phyloP scores from a whole-genome alignment of 2,329 filamentous ascomycete species.

The Penicillium sp. region DNA sequence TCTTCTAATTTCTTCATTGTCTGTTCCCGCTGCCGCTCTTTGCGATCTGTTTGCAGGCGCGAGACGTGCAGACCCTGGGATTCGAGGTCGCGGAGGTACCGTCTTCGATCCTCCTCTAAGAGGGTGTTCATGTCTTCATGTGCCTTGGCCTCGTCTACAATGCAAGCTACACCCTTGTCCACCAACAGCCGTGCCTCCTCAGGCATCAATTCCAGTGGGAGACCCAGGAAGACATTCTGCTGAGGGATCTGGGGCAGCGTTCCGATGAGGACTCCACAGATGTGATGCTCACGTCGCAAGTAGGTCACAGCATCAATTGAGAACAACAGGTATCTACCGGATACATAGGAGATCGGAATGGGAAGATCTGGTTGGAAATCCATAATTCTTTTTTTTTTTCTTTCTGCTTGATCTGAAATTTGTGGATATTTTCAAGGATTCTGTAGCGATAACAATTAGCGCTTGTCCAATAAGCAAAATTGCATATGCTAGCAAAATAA shows the following conservation, averaged over 20 bases:
- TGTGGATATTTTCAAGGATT: constrained; percentile 16
- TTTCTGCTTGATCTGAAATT: constrained; percentile 7
- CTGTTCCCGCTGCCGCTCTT: constrained; percentile 51
- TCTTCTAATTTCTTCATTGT: constrained; percentile 52
- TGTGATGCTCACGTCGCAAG: constrained; percentile 75
- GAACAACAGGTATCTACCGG: constrained; percentile 83
- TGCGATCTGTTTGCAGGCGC: constrained; percentile 46
- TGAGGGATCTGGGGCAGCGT: constrained; percentile 89
- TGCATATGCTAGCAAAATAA: not conserved
- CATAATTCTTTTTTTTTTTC: constrained; percentile 24
- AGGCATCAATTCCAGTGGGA: constrained; percentile 84
- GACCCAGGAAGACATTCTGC: constrained; percentile 87
- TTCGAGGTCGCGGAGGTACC: constrained; percentile 60
- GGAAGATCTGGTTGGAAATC: constrained; percentile 49
- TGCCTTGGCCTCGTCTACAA: constrained; percentile 73
- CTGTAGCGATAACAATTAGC: constrained; percentile 20
- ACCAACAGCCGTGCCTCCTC: constrained; percentile 85
- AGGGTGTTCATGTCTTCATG: constrained; percentile 66
- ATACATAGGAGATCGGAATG: constrained; percentile 77
- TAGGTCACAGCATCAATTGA: constrained; percentile 76
- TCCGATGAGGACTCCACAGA: constrained; percentile 82
- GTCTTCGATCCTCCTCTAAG: constrained; percentile 57
- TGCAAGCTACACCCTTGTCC: constrained; percentile 70
- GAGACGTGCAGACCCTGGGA: constrained; percentile 55
- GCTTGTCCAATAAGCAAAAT: constrained; percentile 5